Conservation (phyloP, 345 rosid genomes). For the Aethionema arabicum region DNA sequence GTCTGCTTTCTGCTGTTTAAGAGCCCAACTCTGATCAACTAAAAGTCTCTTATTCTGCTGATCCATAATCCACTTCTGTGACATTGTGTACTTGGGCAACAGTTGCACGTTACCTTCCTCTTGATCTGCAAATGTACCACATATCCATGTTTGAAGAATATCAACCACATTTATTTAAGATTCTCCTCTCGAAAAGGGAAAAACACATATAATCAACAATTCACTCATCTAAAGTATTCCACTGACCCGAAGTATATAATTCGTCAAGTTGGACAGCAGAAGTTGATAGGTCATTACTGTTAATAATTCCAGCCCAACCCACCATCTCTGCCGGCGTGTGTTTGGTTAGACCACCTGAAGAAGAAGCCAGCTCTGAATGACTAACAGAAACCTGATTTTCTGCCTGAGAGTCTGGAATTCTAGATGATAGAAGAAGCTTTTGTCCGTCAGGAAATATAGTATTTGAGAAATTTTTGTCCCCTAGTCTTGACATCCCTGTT, state of each 20-base stretch:
- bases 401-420: conserved; percentile 46
- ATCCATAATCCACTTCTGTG: conserved; percentile 81
- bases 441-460: conserved; percentile 51
- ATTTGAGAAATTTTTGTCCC: conserved; percentile 41
- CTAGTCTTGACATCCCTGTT: conserved; percentile 48
- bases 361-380: conserved; percentile 42
- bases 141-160: conserved; percentile 30
- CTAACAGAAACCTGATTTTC: conserved; percentile 51
- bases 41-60: conserved; percentile 55
- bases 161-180: conserved; percentile 23
- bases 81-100: conserved; percentile 71
- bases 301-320: conserved; percentile 47
- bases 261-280: conserved; percentile 40
- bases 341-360: conserved; percentile 40
- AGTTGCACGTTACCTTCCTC: conserved; percentile 54
- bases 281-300: conserved; percentile 41
- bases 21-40: conserved; percentile 56
- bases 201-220: conserved; percentile 19
- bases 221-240: conserved; percentile 27
- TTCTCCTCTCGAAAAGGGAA: conserved; percentile 24
- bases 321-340: conserved; percentile 47
- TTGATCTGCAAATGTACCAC: conserved; percentile 43
- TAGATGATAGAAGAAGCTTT: conserved; percentile 41
- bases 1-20: conserved; percentile 65
- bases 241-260: conserved; percentile 19